phyloP scores from a whole-genome alignment of 495 filamentous ascomycete genomes.

The Hypoxylon intermedium region DNA sequence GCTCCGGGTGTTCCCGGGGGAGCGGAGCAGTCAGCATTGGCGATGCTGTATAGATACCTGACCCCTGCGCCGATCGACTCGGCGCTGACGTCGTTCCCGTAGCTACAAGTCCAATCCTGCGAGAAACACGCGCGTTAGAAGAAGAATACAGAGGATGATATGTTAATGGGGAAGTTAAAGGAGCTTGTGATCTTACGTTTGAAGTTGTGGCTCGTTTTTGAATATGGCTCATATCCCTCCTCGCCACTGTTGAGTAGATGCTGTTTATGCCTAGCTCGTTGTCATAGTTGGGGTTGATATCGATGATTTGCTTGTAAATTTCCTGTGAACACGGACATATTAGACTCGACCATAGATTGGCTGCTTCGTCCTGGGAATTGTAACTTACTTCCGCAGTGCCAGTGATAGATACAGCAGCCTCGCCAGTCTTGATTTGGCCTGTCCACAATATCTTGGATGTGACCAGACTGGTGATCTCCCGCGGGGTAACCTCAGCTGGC shows the following conservation, averaged over 20 bases:
- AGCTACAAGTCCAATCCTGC: constrained; percentile 33
- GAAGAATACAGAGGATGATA: not conserved
- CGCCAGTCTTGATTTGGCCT: constrained; percentile 16
- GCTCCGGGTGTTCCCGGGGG: constrained; percentile 24
- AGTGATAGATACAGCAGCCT: constrained; percentile 11
- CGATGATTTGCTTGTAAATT: constrained; percentile 22
- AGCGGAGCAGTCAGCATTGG: constrained; percentile 29
- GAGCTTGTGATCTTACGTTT: constrained; percentile 9
- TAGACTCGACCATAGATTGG: not conserved
- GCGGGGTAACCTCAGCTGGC: constrained; percentile 3
- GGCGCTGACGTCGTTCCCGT: constrained; percentile 26
- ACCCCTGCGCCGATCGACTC: constrained; percentile 23
- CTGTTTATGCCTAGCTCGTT: constrained; percentile 26
- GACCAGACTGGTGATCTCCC: not conserved
- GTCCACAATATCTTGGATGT: constrained; percentile 23
- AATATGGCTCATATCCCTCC: constrained; percentile 11
- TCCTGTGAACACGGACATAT: constrained; percentile 10
- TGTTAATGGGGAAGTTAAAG: no score
- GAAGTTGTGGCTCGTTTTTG: constrained; percentile 29
- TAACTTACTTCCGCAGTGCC: constrained; percentile 23
- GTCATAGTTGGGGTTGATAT: constrained; percentile 29
- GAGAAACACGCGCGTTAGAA: constrained; percentile 1
- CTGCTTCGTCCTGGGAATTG: not conserved
- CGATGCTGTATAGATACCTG: constrained; percentile 35
- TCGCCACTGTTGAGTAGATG: constrained; percentile 10